These are phyloP conservation scores for Mucuna pruriens DNA, from an alignment of 306 rosid genomes.

Conservation along the genomic window DNA sequence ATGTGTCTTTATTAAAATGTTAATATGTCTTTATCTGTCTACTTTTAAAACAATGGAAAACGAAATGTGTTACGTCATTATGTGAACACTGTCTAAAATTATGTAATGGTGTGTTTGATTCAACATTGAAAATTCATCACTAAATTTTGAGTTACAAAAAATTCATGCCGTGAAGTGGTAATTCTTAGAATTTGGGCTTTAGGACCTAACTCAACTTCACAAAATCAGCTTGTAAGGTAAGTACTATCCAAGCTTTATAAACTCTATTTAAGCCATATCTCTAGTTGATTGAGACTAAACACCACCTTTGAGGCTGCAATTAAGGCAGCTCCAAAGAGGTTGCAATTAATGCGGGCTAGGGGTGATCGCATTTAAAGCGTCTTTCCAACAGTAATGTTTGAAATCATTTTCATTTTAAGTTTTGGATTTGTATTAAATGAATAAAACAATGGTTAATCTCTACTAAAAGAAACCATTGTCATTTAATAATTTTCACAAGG, in stretches of 20 bases:
- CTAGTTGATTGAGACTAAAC: too few species aligned
- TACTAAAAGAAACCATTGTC: background rate
- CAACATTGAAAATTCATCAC: background rate
- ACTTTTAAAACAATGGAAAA: background rate
- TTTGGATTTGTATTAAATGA: background rate
- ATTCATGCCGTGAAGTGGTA: background rate
- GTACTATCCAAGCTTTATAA: too few species aligned
- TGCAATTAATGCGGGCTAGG: too few species aligned
- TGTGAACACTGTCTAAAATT: conserved; percentile 11
- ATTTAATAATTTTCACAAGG: background rate
- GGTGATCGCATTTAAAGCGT: too few species aligned
- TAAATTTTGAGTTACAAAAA: background rate
- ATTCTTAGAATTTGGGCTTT: too few species aligned
- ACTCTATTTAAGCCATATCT: too few species aligned
- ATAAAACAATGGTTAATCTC: background rate
- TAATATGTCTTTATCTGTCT: conserved; percentile 1
- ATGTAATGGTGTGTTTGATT: conserved; percentile 18
- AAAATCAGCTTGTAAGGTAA: too few species aligned
- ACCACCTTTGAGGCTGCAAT: too few species aligned
- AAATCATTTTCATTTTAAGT: background rate
- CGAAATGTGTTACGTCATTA: background rate
- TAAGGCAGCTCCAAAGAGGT: too few species aligned
- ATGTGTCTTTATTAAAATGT: conserved; percentile 22
- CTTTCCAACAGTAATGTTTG: too few species aligned
- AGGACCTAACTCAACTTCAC: too few species aligned